phyloP scores from a whole-genome alignment of 805 yeast species.

The Yamadazyma olivae region DNA sequence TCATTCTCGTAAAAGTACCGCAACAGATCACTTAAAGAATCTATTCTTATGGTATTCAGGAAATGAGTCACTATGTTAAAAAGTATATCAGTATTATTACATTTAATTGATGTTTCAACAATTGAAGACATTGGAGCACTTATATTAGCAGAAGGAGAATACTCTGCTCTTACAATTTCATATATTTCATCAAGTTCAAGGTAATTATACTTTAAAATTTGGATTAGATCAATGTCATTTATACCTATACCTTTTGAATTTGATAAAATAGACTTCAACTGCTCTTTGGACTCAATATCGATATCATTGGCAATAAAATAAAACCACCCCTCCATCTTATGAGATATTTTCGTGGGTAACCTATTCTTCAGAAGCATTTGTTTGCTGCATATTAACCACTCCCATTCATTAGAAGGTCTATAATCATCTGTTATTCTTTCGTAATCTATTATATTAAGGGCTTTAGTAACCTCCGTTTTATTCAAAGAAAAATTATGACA shows the following conservation, averaged over 20 bases:
- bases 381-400: conserved; percentile 2
- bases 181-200: neutral
- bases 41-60: no score
- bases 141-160: neutral
- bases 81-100: neutral
- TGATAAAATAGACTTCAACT: neutral
- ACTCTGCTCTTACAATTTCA: neutral
- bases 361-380: neutral
- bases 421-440: neutral
- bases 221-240: conserved; percentile 7
- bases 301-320: conserved; percentile 1
- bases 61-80: no score
- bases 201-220: neutral
- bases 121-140: neutral
- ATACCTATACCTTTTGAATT: conserved; percentile 1
- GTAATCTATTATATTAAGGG: neutral
- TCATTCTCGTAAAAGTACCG: no score
- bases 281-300: neutral
- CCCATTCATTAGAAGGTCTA: conserved; percentile 1
- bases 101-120: neutral
- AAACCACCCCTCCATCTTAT: conserved; percentile 10
- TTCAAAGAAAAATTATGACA: conserved; percentile 7
- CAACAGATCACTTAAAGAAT: no score
- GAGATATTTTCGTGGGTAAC: no score
- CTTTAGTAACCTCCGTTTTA: neutral